Evolutionary conservation across 371 early-diverging fungal genomes (phyloP).

Genomic region (Saksenaea vasiformis): DNA sequence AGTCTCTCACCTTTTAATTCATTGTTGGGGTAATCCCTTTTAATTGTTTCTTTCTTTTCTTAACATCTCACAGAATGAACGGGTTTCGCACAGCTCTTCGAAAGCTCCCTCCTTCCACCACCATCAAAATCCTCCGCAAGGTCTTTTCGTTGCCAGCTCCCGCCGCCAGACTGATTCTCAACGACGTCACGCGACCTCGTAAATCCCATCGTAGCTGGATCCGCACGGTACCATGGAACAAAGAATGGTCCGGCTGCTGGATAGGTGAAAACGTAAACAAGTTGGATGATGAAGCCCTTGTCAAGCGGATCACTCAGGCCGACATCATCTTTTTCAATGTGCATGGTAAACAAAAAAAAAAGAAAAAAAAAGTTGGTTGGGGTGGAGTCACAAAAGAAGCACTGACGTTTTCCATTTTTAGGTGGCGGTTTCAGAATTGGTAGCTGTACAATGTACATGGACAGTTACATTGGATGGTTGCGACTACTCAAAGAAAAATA

Average conservation of each 20-base stretch:
- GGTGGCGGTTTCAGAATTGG: constrained; percentile 55
- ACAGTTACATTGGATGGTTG: constrained; percentile 44
- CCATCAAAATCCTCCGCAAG: constrained; percentile 38
- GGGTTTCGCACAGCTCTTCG: constrained; percentile 33
- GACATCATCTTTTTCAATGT: constrained; percentile 50
- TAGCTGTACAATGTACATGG: constrained; percentile 53
- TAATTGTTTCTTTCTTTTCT: constrained; percentile 1
- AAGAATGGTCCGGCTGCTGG: constrained; percentile 54
- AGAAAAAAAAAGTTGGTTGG: background rate
- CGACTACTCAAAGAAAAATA: constrained; percentile 40
- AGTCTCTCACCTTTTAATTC: background rate
- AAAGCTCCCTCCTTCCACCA: constrained; percentile 39
- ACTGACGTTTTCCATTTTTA: constrained; percentile 10
- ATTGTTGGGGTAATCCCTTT: constrained; percentile 7
- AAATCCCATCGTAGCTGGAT: constrained; percentile 47
- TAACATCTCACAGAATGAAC: constrained; percentile 21
- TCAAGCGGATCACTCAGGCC: constrained; percentile 34
- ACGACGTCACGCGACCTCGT: constrained; percentile 44
- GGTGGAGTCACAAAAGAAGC: background rate
- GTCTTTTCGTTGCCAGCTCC: constrained; percentile 48
- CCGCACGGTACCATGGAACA: constrained; percentile 28
- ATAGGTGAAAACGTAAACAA: constrained; percentile 42
- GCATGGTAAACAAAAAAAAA: constrained; percentile 31
- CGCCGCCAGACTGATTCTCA: constrained; percentile 47
- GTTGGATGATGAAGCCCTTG: constrained; percentile 23